phyloP scores from a whole-genome alignment of 805 yeast species.

The Isabelozyma gotoi region DNA sequence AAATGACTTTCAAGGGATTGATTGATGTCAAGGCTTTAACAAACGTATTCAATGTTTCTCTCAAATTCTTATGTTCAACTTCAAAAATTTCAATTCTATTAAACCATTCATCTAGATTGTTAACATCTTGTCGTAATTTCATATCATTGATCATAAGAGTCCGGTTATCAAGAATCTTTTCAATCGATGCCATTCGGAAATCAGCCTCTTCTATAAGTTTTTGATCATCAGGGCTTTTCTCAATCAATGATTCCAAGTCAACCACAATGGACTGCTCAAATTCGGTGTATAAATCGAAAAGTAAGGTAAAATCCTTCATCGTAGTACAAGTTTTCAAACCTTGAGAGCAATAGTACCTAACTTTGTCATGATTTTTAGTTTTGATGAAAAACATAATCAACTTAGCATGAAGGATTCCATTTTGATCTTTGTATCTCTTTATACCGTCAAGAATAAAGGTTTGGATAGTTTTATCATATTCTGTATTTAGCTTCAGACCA shows the following conservation, averaged over 20 bases:
- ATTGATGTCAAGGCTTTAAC: constrained; percentile 66
- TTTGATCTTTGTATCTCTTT: constrained; percentile 56
- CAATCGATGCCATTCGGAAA: constrained; percentile 48
- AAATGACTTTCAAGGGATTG: constrained; percentile 51
- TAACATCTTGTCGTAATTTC: constrained; percentile 56
- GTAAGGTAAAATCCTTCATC: constrained; percentile 57
- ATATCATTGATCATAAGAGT: constrained; percentile 65
- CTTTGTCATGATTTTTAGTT: constrained; percentile 22
- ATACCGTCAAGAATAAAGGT: constrained; percentile 12
- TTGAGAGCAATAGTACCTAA: constrained; percentile 41
- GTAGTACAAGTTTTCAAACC: constrained; percentile 50
- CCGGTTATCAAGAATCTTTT: constrained; percentile 55
- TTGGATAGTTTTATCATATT: neutral
- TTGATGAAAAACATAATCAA: constrained; percentile 49
- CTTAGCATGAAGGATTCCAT: constrained; percentile 46
- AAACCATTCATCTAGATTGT: constrained; percentile 69
- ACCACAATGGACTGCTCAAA: constrained; percentile 53
- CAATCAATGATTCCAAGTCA: constrained; percentile 11
- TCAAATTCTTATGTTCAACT: constrained; percentile 37
- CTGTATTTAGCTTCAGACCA: neutral
- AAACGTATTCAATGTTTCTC: constrained; percentile 48
- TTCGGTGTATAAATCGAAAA: constrained; percentile 64
- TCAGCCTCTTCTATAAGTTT: constrained; percentile 28
- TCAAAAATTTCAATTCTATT: constrained; percentile 52
- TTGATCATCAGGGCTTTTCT: constrained; percentile 13